Base-by-base conservation (phyloP, 495 filamentous ascomycete species). In the Aspergillus baeticus region DNA sequence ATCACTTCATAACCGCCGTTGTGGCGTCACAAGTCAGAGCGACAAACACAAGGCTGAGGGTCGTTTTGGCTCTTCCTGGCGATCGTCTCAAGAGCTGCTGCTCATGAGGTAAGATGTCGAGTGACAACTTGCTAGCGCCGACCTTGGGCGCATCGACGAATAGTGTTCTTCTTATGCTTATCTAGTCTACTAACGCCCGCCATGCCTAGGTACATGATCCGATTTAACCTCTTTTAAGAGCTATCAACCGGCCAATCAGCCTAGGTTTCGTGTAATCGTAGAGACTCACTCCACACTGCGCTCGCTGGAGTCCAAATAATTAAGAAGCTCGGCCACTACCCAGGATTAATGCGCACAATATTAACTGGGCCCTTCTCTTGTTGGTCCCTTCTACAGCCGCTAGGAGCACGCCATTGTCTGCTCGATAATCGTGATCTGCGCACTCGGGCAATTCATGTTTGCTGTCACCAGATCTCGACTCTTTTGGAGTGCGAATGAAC, bases 11-110 rank as follows among this genome's bases (percentile, higher is more conserved):
- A 60, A 21, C 47, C 22, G 48, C 41, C 35, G 22, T 43, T 22
- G 57, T 58, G 57, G 54, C 54, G 57, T 49, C 57, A 61, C 58
- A 60, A 57, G 54, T 55, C 61, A 60, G 53, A 57, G 36, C 22
- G 21, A 29, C 26, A 3, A 29, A 29, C 26, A 29, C 26, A 29
- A 29, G 26, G 26, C 26, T 29, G 26, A 29, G 26, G 8, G 26
- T 29, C 26, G 26, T 29, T 3, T 29, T 29, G 26, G 26, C 8
- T 29, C 26, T 29, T 29, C 26, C 26, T 29, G 8, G 26, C 31
- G 7, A 14, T 8, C 6, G 11, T 4, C 7, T 34, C 48, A 3
- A 42, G 3, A 22, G 29, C 26, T 33, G 33, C 35, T 22, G 17
- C 44, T 22, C 48, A 33, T n/a, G 34, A 22, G 21, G 44, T 33